Conservation (phyloP, 2,329 filamentous ascomycete species). For the Calonectria fujianensis region DNA sequence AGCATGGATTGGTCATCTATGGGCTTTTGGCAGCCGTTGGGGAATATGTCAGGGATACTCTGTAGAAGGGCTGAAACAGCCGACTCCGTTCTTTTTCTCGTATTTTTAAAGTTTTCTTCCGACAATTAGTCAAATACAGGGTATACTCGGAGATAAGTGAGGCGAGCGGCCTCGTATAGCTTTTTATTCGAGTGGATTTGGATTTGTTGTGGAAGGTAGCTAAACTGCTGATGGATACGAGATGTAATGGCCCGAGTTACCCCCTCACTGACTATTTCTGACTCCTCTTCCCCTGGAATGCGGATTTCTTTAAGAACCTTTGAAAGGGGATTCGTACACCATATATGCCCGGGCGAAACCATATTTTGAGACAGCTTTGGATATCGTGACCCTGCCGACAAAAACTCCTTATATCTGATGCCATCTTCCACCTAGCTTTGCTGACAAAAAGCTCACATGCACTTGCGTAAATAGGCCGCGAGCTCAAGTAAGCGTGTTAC, state of each 20-base stretch:
- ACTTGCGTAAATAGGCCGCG: no score
- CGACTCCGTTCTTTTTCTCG: slow-evolving; percentile 42
- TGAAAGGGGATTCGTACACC: slow-evolving; percentile 22
- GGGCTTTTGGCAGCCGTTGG: no score
- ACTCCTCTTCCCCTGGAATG: slow-evolving; percentile 62
- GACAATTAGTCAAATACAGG: slow-evolving; percentile 59
- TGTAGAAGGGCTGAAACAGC: slow-evolving; percentile 52
- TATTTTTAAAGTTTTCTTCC: slow-evolving; percentile 49
- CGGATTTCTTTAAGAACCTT: slow-evolving; percentile 54
- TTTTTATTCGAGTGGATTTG: neutral
- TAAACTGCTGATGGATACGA: slow-evolving; percentile 49
- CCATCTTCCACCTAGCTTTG: no score
- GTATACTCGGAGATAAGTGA: slow-evolving; percentile 63
- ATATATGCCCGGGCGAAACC: no score
- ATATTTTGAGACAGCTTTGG: no score
- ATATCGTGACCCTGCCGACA: no score
- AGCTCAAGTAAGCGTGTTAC: no score
- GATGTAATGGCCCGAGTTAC: slow-evolving; percentile 59
- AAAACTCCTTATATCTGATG: no score
- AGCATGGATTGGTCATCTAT: no score
- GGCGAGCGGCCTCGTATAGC: slow-evolving; percentile 50
- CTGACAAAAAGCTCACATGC: no score
- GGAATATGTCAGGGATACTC: slow-evolving; percentile 56
- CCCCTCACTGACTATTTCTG: slow-evolving; percentile 59
- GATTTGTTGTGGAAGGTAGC: neutral